These are phyloP conservation scores for Hygrophoropsis aurantiaca DNA, from an alignment of 768 basidiomycete species.

Conservation along the genomic window DNA sequence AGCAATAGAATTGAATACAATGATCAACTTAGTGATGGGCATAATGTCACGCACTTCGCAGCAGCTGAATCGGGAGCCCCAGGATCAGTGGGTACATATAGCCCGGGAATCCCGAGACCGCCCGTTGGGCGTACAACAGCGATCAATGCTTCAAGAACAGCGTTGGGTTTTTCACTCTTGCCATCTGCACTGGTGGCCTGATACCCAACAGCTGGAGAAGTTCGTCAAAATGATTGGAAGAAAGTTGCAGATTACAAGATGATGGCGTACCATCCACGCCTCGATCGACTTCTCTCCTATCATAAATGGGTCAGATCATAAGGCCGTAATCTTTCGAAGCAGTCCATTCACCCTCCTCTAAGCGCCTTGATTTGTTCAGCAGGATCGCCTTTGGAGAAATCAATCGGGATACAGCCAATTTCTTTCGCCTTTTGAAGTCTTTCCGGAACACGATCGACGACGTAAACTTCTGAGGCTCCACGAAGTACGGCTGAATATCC, in stretches of 20 bases:
- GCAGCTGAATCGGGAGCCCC: slow-evolving; percentile 53
- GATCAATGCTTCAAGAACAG: slow-evolving; percentile 50
- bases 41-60: slow-evolving; percentile 37
- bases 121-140: slow-evolving; percentile 54
- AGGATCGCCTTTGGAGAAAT: slow-evolving; percentile 47
- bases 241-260: too few species aligned
- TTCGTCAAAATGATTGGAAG: neutral
- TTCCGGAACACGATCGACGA: slow-evolving; percentile 57
- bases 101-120: slow-evolving; percentile 56
- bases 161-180: slow-evolving; percentile 57
- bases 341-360: slow-evolving; percentile 37
- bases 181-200: slow-evolving; percentile 53
- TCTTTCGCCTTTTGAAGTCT: slow-evolving; percentile 50
- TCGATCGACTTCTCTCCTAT: slow-evolving; percentile 48
- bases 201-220: slow-evolving; percentile 47
- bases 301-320: too few species aligned
- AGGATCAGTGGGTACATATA: slow-evolving; percentile 58
- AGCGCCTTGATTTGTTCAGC: slow-evolving; percentile 46
- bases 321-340: too few species aligned
- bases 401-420: slow-evolving; percentile 51
- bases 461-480: slow-evolving; percentile 53
- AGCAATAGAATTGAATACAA: neutral
- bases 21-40: neutral
- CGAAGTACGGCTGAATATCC: slow-evolving; percentile 53
- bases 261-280: slow-evolving; percentile 48